Evolutionary conservation across 768 basidiomycete species (phyloP), one percentile per base, ranked within the genome.

Genomic region (Calocera cornea): DNA sequence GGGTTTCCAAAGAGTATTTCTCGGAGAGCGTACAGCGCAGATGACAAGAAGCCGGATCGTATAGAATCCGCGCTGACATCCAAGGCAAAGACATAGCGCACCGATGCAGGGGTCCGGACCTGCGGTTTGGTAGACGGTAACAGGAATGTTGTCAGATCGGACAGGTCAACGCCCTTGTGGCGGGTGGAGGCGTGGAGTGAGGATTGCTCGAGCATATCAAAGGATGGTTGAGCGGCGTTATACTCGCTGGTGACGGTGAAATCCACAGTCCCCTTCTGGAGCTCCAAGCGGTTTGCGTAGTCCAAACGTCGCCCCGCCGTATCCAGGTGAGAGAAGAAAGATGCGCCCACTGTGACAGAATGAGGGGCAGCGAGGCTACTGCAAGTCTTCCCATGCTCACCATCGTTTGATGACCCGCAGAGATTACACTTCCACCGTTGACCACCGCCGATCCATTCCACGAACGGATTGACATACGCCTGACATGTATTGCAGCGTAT

Each of bases 381-480:
- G 1, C 31, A 17, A 65, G 12, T 0, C 47, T 33, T 29, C 66
- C 2, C 33, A 38, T 12, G 29, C 87, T 71, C 71, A 95, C 95
- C 94, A 79, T 86, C 82, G n/a, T 90, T 92, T 73, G 89, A 85
- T 70, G 86, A 83, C 1, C 80, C 77, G 77, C 97, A 99, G 17
- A 99, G 75, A 80, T 98, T 98, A 75, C 97, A 99, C 72, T 82
- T 86, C 92, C 95, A 99, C 71, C 82, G 85, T 68, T 83, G 82
- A 3, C 97, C 97, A 1, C 90, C 90, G 10, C 88, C 83, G 22
- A 83, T 78, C 86, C 92, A 99, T 29, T 79, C 79, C 75, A 88
- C 92, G 93, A 93, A 98, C 0, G 94, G 89, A 73, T 97, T 98
- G 72, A 99, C 81, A 75, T 98, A 99, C 0, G 83, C 91, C 71